Base-by-base conservation (phyloP, 2,329 filamentous ascomycete genomes). In the Fusarium verticillioides region DNA sequence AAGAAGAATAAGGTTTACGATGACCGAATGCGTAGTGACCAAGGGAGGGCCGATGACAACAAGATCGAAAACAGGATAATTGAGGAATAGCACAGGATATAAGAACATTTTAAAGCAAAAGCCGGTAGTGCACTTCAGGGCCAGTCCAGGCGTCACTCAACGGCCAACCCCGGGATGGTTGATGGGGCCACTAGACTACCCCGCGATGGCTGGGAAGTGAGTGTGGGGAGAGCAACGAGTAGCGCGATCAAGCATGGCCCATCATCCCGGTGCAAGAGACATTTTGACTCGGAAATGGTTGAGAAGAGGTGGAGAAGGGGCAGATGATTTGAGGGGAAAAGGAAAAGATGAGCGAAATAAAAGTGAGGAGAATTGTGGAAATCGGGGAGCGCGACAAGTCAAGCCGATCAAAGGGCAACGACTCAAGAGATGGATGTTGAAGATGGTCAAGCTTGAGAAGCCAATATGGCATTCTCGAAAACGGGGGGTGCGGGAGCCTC, bases 161-260 rank as follows among this genome's bases (percentile, higher is more conserved):
- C 68, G 66, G 70, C 75, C 63, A 60, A 69, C 52, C 66, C 68
- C 58, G 74, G 57, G 67, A 73, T 66, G 54, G 70, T 69, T 42
- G 50, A 76, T 73, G 76, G 73, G 71, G 57, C 63, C 64, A 69
- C 64, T 36, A 52, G 49, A 52, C 32, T 75, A 77, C 76, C 73
- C 75, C 75, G 73, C 73, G 70, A 74, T 70, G 74, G 74, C 71
- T 74, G 66, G 68, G 62, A 64, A 42, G 54, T 57, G 58, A 58
- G 42, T 74, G 74, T 72, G 75, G 75, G 74, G 75, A 72, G 59
- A 62, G 40, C 46, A 43, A 56, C 40, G 23, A 59, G 63, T 74
- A 74, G 70, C 60, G 59, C 32, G 34, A 37, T 36, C 26, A 26
- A 65, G 47, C 63, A 62, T 42, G 34, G 59, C 34, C 37, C 58